Evolutionary conservation across 148 eudicot genomes (phyloP), one percentile per base, ranked within the genome.

Genomic region (Diospyros lotus): DNA sequence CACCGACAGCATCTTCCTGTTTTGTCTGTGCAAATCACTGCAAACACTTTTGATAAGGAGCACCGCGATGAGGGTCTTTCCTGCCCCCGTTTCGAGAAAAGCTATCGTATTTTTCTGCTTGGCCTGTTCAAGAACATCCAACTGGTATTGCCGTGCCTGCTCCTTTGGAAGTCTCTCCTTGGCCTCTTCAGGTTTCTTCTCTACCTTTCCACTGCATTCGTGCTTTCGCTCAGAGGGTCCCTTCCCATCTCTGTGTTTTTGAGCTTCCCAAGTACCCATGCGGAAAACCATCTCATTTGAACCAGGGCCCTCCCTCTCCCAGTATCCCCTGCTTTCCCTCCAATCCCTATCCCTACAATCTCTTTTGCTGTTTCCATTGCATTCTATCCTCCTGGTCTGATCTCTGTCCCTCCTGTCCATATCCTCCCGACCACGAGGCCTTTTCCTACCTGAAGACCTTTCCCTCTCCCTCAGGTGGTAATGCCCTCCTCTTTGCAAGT

Each of bases 51-150:
- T 90, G 40, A 92, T 90, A 48, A 95, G 97, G 60, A 95, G 88
- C 55, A 92, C 92, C 77, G 98, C 98, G 75, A 95, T 95, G 43
- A 95, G 86, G 6, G 98, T 95, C 79, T 95, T 95, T 39, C 98
- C 98, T 6, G 98, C 98, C 72, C 98, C 98, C 39, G 98, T 95
- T 79, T 95, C 98, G n/a, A 95, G 88, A 79, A 95, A 95, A 76
- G 98, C 97, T 82, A 95, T 95, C 1, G 98, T 95, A 81, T 95
- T 95, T 78, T 78, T 93, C 79, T 82, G 86, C 85, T 90, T 89
- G 13, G 98, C 98, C 75, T 95, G 98, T 79, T 95, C 91, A 58
- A 95, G 98, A 48, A 95, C 97, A 79, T 95, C 98, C 82, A 95
- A 82, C 86, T 95, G 98, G 78, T 95, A 95, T 59, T 82, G 80